Evolutionary conservation across 768 basidiomycete species (phyloP), one percentile per base, ranked within the genome.

Genomic region (Cystofilobasidium bisporidii): DNA sequence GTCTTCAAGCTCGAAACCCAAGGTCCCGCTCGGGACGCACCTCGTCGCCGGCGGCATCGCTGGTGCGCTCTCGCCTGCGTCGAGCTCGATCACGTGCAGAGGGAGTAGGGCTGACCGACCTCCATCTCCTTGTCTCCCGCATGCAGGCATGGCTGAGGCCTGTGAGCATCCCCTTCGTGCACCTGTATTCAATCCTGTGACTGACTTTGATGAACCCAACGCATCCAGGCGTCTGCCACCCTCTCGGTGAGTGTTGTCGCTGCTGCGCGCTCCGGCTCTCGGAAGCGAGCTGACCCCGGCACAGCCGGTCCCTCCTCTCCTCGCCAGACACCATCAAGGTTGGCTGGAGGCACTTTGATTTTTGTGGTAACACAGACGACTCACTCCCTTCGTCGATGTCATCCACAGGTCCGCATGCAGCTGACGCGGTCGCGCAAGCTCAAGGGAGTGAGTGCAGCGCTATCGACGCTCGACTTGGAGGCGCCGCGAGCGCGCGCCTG

Each of bases 1-100:
- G 43, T 43, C 43, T 17, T 38, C 24, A 5, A 56, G 5, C 22
- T 10, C 24, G 28, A 69, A 69, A 47, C 9, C 53, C 69, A 77
- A 77, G 70, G 74, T 79, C 3, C 80, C 79, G 14, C 73, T 80
- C 18, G 79, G 76, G 36, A 79, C 79, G 48, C 93, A 99, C 76
- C 84, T 97, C 75, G 87, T 87, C 33, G 96, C 94, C 45, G 96
- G 96, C 69, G 96, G 96, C 24, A 84, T 88, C 28, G 94, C 92
- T 74, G 75, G 76, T 77, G 59, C 72, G 76, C 36, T 56, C n/a
- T n/a, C n/a, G n/a, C n/a, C n/a, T n/a, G n/a, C n/a, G n/a, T n/a
- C n/a, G n/a, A n/a, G 18, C 45, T 8, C 22, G 8, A 43, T 63
- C 50, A 17, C 41, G 47, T 53, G 33, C 17, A 8, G 26, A 10